Percentiles rank a stretch among this genome's conserved stretches.
Conservation (phyloP, 2,329 filamentous ascomycete species). For the Thermothelomyces thermophilus region DNA sequence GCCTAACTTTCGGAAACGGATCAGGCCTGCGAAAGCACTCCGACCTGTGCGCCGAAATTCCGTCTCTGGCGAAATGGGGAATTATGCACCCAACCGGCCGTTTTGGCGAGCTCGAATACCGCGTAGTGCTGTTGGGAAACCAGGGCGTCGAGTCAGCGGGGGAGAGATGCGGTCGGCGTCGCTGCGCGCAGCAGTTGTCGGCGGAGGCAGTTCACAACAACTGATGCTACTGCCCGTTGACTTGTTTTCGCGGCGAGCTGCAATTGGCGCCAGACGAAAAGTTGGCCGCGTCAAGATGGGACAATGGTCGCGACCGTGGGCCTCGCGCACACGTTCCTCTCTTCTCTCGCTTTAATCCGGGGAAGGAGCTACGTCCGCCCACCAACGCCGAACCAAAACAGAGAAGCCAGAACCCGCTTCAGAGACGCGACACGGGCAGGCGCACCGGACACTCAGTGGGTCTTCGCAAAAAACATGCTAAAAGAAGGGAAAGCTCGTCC, state of each 20-base stretch:
- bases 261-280: constrained; percentile 7
- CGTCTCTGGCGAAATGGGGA: constrained; percentile 1
- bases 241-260: constrained; percentile 3
- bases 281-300: constrained; percentile 5
- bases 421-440: constrained; percentile 12
- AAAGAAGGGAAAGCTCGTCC: constrained; percentile 2
- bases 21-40: background rate
- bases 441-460: constrained; percentile 8
- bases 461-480: constrained; percentile 10
- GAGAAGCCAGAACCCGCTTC: background rate
- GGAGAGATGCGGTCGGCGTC: constrained; percentile 5
- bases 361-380: constrained; percentile 8
- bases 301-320: constrained; percentile 5
- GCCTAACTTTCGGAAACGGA: background rate
- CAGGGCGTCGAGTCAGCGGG: background rate
- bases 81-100: background rate
- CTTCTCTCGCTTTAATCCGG: background rate
- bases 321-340: constrained; percentile 1
- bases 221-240: constrained; percentile 2
- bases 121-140: background rate
- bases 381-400: constrained; percentile 5
- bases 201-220: constrained; percentile 1
- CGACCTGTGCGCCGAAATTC: background rate
- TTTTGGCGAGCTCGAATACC: background rate
- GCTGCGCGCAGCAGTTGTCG: constrained; percentile 8